Base-by-base conservation (phyloP, 768 basidiomycete species). In the Sporobolomyces pararoseus region DNA sequence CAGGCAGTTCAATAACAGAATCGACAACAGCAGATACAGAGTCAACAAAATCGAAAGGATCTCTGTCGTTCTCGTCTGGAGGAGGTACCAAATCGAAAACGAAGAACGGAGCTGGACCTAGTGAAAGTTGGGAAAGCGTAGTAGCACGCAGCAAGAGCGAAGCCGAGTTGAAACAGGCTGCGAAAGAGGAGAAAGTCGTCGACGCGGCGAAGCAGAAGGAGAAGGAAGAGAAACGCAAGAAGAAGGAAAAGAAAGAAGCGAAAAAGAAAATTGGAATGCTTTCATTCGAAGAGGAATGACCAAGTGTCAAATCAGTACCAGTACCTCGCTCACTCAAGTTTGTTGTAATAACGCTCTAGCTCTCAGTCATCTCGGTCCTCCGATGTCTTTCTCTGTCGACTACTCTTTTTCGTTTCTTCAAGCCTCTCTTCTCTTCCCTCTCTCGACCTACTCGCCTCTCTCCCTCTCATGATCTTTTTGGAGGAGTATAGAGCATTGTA, bases 11-110 rank as follows among this genome's bases (percentile, higher is more conserved):
- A n/a, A n/a, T n/a, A n/a, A n/a, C n/a, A n/a, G n/a, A n/a, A n/a
- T 32, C 37, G 29, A 17, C 39, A 9, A 9, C 55, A 4, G 21
- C 58, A 46, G 42, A 59, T 6, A 3, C 47, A 3, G 39, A 27
- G 14, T 0, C 49, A 4, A 17, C 49, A 17, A 62, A 62, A n/a
- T n/a, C 47, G 13, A 60, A 42, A 10, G 67, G 67, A 3, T 73
- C 71, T 1, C 67, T 73, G 21, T 55, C 57, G 16, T 73, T 73
- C 71, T 65, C 71, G 10, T 65, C 71, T 21, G 62, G 66, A 23
- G 27, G 60, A 7, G 55, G 46, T 2, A 27, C 21, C 12, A 66
- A 65, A 23, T 50, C 49, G 4, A 60, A 44, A 23, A 42, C 14
- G 9, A 54, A 31, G 47, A 42, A 47, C 29, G 63, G 31, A 27